Percentiles rank a stretch among this genome's conserved stretches.
phyloP scores from a whole-genome alignment of 441 rosid genomes.

The Brassica balearica region DNA sequence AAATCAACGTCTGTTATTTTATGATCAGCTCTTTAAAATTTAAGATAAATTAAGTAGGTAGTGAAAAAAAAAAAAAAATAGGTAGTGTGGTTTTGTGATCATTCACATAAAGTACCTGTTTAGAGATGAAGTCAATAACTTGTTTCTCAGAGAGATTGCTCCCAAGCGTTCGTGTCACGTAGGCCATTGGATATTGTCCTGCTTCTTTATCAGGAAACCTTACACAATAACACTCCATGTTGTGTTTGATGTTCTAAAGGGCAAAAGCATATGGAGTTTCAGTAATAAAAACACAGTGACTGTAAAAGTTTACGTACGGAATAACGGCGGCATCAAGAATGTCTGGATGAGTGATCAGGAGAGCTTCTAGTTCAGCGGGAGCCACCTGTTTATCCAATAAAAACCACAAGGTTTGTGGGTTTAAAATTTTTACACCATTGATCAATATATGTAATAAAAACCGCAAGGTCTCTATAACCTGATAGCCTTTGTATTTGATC shows the following conservation, averaged over 20 bases:
- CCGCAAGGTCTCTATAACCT: constrained; percentile 48
- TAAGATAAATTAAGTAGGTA: not conserved
- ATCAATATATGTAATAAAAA: not conserved
- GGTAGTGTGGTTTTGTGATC: not conserved
- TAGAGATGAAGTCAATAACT: constrained; percentile 70
- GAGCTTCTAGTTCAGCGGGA: constrained; percentile 87
- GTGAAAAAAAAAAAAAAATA: not conserved
- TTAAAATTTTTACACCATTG: not conserved
- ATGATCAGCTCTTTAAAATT: not conserved
- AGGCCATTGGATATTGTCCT: constrained; percentile 88
- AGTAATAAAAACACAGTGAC: not conserved
- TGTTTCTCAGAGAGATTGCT: constrained; percentile 50
- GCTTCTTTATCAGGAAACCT: constrained; percentile 80
- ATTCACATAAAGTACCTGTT: constrained; percentile 25
- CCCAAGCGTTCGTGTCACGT: constrained; percentile 59
- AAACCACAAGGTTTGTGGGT: not conserved
- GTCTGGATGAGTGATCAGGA: constrained; percentile 69
- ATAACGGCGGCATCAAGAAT: constrained; percentile 81
- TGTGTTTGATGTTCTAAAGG: not conserved
- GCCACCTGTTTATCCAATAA: constrained; percentile 51
- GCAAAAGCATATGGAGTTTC: not conserved
- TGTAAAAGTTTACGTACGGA: constrained; percentile 52
- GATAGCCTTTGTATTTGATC: constrained; percentile 91
- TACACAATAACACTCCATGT: constrained; percentile 7
- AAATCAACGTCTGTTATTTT: not conserved